These are phyloP conservation scores for Phaffia tasmanica DNA, from an alignment of 768 basidiomycete genomes.

Conservation along the genomic window DNA sequence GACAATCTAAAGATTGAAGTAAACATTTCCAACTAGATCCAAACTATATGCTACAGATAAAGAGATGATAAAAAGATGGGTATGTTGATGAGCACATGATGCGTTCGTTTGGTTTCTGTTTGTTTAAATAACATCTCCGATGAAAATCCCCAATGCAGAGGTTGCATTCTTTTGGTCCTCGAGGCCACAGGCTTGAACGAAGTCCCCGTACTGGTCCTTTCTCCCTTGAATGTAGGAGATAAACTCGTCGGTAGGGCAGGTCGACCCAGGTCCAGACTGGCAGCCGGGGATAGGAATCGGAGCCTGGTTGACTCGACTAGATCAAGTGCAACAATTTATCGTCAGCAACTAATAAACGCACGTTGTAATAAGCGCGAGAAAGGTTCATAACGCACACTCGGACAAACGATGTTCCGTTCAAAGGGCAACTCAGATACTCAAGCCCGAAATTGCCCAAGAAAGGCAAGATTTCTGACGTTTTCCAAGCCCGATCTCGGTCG, in stretches of 20 bases:
- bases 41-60: too few species aligned
- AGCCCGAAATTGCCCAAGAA: slow-evolving; percentile 10
- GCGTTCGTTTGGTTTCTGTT: too few species aligned
- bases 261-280: neutral
- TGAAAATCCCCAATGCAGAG: neutral
- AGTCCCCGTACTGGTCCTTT: slow-evolving; percentile 5
- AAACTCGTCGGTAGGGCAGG: slow-evolving; percentile 6
- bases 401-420: neutral
- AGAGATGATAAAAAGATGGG: too few species aligned
- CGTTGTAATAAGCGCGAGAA: neutral
- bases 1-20: too few species aligned
- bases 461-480: slow-evolving; percentile 8
- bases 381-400: slow-evolving; percentile 1
- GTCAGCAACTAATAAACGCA: neutral
- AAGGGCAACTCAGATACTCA: neutral
- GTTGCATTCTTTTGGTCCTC: neutral
- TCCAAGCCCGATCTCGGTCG: slow-evolving; percentile 7
- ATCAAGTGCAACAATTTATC: neutral
- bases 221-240: neutral
- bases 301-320: slow-evolving; percentile 11
- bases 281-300: slow-evolving; percentile 9
- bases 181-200: slow-evolving; percentile 1
- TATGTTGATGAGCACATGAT: too few species aligned
- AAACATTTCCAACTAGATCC: too few species aligned
- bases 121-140: neutral